Conservation (phyloP, 495 filamentous ascomycete genomes). For the Lophiostoma macrostomum region DNA sequence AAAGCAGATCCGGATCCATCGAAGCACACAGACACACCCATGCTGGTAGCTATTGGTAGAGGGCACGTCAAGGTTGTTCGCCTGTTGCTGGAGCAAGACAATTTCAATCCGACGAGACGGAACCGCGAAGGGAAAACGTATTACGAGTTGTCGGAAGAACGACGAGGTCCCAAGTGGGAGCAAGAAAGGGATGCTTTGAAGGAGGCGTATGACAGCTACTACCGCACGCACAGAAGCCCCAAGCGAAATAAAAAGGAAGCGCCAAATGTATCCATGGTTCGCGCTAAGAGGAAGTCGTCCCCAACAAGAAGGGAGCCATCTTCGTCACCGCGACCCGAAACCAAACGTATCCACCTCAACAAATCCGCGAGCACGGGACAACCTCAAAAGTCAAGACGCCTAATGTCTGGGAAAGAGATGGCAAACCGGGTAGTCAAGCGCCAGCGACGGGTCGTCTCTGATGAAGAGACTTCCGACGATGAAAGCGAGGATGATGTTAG, state of each 20-base stretch:
- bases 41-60: conserved; percentile 89
- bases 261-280: conserved; percentile 3
- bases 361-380: conserved; percentile 8
- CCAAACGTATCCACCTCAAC: conserved; percentile 14
- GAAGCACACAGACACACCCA: conserved; percentile 74
- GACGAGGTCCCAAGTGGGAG: conserved; percentile 83
- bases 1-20: conserved; percentile 73
- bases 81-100: conserved; percentile 71
- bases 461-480: conserved; percentile 19
- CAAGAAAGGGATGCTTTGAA: conserved; percentile 82
- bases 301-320: conserved; percentile 21
- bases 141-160: conserved; percentile 75
- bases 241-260: conserved; percentile 30
- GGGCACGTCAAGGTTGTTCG: conserved; percentile 80
- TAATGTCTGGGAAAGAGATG: conserved; percentile 31
- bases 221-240: conserved; percentile 43
- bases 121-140: conserved; percentile 67
- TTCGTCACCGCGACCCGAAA: conserved; percentile 23
- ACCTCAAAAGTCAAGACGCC: conserved; percentile 26
- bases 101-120: conserved; percentile 73
- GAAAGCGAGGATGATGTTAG: conserved; percentile 28
- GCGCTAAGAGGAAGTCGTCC: conserved; percentile 29
- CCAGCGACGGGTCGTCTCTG: conserved; percentile 16
- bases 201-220: conserved; percentile 68
- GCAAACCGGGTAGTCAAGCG: conserved; percentile 27